These are phyloP conservation scores for Picea glauca DNA, from an alignment of 75 land plant genomes.

Conservation along the genomic window DNA sequence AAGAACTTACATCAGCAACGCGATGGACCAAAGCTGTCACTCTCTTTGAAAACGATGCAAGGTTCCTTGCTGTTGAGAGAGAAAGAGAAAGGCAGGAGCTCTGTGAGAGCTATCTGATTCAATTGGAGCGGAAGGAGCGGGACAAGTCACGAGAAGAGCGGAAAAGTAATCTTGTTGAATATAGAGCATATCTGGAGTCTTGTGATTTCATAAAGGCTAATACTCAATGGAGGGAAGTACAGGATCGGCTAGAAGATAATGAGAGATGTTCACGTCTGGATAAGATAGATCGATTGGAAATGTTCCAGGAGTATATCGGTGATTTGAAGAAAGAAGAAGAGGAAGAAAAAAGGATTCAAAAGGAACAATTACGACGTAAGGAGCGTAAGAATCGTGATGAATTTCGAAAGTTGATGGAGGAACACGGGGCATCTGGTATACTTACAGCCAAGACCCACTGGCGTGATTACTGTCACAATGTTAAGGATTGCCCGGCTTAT, in stretches of 20 bases:
- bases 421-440: conserved; percentile 58
- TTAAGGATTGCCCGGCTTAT: conserved; percentile 68
- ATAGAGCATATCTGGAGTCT: conserved; percentile 63
- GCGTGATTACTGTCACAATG: conserved; percentile 82
- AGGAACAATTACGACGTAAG: conserved; percentile 76
- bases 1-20: too few relatives aligned
- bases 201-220: conserved; percentile 92
- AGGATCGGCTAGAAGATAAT: conserved; percentile 93
- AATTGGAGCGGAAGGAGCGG: conserved; percentile 42
- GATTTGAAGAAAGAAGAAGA: conserved; percentile 91
- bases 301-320: conserved; percentile 87
- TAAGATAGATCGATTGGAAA: conserved; percentile 79
- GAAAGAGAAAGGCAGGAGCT: too few relatives aligned
- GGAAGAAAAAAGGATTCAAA: conserved; percentile 71
- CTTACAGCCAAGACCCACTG: conserved; percentile 70
- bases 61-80: too few relatives aligned
- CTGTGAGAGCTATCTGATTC: too few relatives aligned
- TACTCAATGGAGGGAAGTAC: conserved; percentile 94
- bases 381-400: conserved; percentile 93
- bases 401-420: conserved; percentile 86
- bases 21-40: too few relatives aligned
- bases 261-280: conserved; percentile 86
- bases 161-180: conserved; percentile 50
- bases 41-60: too few relatives aligned
- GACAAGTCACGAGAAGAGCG: conserved; percentile 81